These are phyloP conservation scores for Syzygium malaccense DNA, from an alignment of 441 rosid genomes.

Conservation along the genomic window DNA sequence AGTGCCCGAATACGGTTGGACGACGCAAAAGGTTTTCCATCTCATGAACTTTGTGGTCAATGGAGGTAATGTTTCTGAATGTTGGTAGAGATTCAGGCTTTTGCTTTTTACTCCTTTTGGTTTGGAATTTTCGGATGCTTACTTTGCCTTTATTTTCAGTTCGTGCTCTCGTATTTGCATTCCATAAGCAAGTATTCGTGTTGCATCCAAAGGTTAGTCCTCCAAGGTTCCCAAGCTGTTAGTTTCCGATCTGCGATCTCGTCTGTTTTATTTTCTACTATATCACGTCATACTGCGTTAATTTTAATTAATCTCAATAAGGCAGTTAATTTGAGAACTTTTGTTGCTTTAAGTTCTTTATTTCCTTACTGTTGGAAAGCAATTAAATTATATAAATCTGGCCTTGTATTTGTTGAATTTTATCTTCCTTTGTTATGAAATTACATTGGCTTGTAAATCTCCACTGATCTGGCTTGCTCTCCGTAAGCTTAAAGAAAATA, in stretches of 20 bases:
- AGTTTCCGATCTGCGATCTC: neutral
- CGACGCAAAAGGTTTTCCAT: constrained; percentile 14
- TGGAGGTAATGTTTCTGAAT: neutral
- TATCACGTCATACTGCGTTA: neutral
- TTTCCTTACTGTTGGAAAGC: neutral
- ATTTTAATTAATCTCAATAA: neutral
- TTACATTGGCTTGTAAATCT: neutral
- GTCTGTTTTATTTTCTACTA: neutral
- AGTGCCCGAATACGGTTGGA: constrained; percentile 15
- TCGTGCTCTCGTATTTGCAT: constrained; percentile 64
- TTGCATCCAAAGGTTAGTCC: constrained; percentile 45
- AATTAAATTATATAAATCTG: neutral
- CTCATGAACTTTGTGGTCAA: constrained; percentile 14
- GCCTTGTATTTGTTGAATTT: neutral
- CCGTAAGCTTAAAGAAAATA: neutral
- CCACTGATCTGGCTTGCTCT: neutral
- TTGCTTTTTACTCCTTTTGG: neutral
- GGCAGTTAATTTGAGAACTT: neutral
- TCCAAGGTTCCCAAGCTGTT: neutral
- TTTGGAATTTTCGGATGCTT: neutral
- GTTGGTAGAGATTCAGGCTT: neutral
- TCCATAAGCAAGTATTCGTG: constrained; percentile 66
- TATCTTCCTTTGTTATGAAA: neutral
- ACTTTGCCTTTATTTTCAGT: constrained; percentile 1
- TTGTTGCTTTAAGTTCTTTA: neutral